Base-by-base conservation (phyloP, 1,284 basidiomycete genomes). In the Heterobasidion annosum region DNA sequence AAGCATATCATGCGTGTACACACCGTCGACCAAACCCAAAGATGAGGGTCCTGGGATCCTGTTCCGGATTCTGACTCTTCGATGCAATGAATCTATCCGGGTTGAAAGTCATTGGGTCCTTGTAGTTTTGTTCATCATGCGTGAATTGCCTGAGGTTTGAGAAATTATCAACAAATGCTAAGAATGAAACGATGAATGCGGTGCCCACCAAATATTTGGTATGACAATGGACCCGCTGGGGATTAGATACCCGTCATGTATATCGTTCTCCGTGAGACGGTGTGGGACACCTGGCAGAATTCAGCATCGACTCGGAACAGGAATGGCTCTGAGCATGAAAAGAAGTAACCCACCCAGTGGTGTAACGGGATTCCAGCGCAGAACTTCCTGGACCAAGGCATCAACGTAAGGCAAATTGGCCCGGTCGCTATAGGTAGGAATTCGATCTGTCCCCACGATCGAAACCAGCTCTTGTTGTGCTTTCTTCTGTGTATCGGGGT, bases 301-400 rank as follows among this genome's bases (percentile, higher is more conserved):
- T 8, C 10, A 34, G 40, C n/a, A 25, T 25, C 25, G 25, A 25
- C 25, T 25, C 25, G 25, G 25, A 25, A 18, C 37, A 42, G 42
- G 43, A 4, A 51, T 18, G n/a, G 33, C 34, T 10, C 51, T 13
- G 15, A 13, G 6, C 8, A 9, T 7, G 7, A 1, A 25, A 25
- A 16, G 13, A 44, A 35, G 16, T 42, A 16, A 16, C 15, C 55
- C 8, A 40, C 57, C 54, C 5, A 59, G 50, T 4, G 62, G 63
- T 0, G 35, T 19, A 8, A 54, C 52, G 8, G 42, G 19, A 8
- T 57, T 48, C 63, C 63, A 66, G 13, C 67, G 57, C 18, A 65
- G 25, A 1, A 59, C 37, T 37, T 69, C 68, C 48, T 65, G 62
- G 9, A 65, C 49, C 3, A 69, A 34, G 2, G 67, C 64, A 25